Percentiles rank a stretch among this genome's conserved stretches.
phyloP scores from a whole-genome alignment of 257 asterid species.

The Pogostemon cablin region DNA sequence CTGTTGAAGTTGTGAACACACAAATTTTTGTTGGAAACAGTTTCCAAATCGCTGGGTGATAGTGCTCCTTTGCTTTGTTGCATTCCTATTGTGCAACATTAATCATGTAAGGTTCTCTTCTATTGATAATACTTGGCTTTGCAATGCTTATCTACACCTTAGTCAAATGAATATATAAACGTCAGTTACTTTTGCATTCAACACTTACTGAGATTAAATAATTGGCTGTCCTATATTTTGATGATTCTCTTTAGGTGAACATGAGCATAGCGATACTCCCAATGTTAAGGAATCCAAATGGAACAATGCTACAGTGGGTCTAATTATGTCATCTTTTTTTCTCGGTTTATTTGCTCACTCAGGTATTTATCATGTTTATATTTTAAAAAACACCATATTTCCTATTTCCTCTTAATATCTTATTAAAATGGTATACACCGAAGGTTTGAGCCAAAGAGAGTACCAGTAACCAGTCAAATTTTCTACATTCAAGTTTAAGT shows the following conservation, averaged over 20 bases:
- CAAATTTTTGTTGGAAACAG: slow-evolving; percentile 70
- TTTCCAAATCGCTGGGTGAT: slow-evolving; percentile 93
- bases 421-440: neutral
- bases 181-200: slow-evolving; percentile 16
- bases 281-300: slow-evolving; percentile 94
- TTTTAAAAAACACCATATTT: slow-evolving; percentile 8
- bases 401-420: neutral
- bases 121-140: neutral
- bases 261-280: slow-evolving; percentile 99
- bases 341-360: slow-evolving; percentile 99
- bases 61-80: slow-evolving; percentile 90
- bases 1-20: slow-evolving; percentile 46
- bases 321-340: slow-evolving; percentile 96
- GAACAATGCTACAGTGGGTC: slow-evolving; percentile 97
- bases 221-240: slow-evolving; percentile 22
- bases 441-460: slow-evolving; percentile 10
- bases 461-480: slow-evolving; percentile 5
- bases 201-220: slow-evolving; percentile 18
- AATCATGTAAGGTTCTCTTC: slow-evolving; percentile 76
- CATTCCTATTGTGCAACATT: slow-evolving; percentile 97
- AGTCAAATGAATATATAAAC: slow-evolving; percentile 3
- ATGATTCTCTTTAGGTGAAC: slow-evolving; percentile 68
- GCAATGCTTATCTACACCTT: neutral
- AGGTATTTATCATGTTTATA: slow-evolving; percentile 51
- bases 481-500: neutral